These are phyloP conservation scores for Aureobasidium namibiae DNA, from an alignment of 2,329 filamentous ascomycete species.

Conservation along the genomic window DNA sequence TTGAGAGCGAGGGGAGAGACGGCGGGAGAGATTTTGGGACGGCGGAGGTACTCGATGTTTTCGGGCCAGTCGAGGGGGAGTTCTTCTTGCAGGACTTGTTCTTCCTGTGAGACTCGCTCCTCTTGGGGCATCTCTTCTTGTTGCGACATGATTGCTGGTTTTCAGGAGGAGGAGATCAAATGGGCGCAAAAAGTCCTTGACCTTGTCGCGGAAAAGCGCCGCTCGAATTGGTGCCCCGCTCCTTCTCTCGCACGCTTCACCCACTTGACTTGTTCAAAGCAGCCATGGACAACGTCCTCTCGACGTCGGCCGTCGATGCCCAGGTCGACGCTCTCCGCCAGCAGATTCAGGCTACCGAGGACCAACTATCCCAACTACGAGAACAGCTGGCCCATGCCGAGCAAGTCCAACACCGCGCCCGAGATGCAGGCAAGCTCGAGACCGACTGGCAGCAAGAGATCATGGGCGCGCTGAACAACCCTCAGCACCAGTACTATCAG, in stretches of 20 bases:
- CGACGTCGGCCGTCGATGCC: conserved; percentile 17
- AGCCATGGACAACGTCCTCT: conserved; percentile 16
- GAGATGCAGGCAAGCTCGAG: conserved; percentile 10
- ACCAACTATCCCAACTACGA: conserved; percentile 32
- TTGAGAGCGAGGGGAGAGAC: conserved; percentile 20
- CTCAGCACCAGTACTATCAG: conserved; percentile 17
- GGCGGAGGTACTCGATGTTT: conserved; percentile 23
- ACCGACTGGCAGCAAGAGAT: conserved; percentile 36
- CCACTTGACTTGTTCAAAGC: background rate
- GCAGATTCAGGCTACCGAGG: conserved; percentile 36
- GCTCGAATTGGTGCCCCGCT: background rate
- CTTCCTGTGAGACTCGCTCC: background rate
- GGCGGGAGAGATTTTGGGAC: conserved; percentile 24
- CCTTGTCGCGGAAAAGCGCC: background rate
- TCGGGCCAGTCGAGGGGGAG: conserved; percentile 23
- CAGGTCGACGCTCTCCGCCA: conserved; percentile 32
- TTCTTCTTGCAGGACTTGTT: background rate
- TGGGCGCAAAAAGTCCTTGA: background rate
- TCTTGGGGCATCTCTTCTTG: background rate
- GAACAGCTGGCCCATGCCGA: conserved; percentile 36
- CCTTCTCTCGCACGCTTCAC: background rate
- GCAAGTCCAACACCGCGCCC: conserved; percentile 23
- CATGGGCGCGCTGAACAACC: conserved; percentile 23
- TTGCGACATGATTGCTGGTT: background rate
- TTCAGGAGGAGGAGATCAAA: background rate